phyloP scores from a whole-genome alignment of 2,329 filamentous ascomycete genomes.

The Elsinoe fawcettii region DNA sequence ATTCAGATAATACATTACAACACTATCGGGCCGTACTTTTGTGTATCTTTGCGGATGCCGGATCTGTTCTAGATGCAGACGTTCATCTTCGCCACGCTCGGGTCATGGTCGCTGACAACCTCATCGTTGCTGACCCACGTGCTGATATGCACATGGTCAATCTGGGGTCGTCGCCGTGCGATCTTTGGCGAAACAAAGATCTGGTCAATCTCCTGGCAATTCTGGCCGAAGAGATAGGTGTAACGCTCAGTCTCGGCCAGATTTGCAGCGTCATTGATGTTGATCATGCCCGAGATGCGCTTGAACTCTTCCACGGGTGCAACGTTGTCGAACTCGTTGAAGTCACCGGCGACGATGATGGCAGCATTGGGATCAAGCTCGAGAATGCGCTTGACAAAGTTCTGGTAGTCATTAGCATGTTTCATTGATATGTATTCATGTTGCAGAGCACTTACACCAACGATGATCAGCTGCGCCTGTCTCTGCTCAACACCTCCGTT shows the following conservation, averaged over 20 bases:
- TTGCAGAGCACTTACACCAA: constrained; percentile 41
- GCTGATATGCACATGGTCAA: constrained; percentile 65
- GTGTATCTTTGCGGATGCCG: background rate
- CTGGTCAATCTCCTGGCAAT: constrained; percentile 63
- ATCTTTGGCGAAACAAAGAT: constrained; percentile 56
- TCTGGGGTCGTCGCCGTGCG: constrained; percentile 34
- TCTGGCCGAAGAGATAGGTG: constrained; percentile 63
- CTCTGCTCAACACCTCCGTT: constrained; percentile 57
- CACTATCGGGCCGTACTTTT: too few relatives aligned
- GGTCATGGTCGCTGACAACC: constrained; percentile 61
- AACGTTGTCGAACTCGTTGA: constrained; percentile 63
- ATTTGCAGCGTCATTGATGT: constrained; percentile 54
- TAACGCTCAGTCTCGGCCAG: constrained; percentile 54
- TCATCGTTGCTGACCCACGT: constrained; percentile 54
- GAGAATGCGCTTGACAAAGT: constrained; percentile 53
- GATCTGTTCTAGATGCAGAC: constrained; percentile 39
- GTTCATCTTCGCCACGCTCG: constrained; percentile 56
- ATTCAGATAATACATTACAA: too few relatives aligned
- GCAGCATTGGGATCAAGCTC: constrained; percentile 47
- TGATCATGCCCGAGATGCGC: constrained; percentile 47
- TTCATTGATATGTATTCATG: background rate
- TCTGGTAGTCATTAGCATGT: constrained; percentile 24
- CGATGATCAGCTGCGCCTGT: constrained; percentile 49
- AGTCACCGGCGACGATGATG: constrained; percentile 59
- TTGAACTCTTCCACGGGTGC: constrained; percentile 51